phyloP scores from a whole-genome alignment of 2,329 filamentous ascomycete species.

The Botryotinia convoluta region DNA sequence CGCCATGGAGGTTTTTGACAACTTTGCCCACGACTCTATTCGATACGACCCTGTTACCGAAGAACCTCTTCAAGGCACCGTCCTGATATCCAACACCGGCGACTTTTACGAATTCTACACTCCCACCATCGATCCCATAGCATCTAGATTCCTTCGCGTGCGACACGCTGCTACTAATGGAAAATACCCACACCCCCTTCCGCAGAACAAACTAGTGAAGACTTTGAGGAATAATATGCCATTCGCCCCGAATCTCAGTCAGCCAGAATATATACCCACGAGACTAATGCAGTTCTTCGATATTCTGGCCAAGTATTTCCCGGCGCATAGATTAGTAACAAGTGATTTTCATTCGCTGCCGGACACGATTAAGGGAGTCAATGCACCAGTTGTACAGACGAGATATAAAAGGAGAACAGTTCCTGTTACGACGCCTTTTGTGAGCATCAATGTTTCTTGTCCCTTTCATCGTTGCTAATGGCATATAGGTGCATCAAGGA shows the following conservation, averaged over 20 bases:
- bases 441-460: slow-evolving; percentile 46
- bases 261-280: slow-evolving; percentile 91
- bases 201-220: slow-evolving; percentile 54
- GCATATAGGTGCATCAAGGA: slow-evolving; percentile 80
- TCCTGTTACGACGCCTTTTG: slow-evolving; percentile 84
- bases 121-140: slow-evolving; percentile 75
- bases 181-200: slow-evolving; percentile 59
- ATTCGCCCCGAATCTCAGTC: slow-evolving; percentile 71
- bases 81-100: slow-evolving; percentile 78
- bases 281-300: slow-evolving; percentile 96
- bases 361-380: slow-evolving; percentile 77
- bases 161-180: slow-evolving; percentile 71
- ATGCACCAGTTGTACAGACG: slow-evolving; percentile 95
- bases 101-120: slow-evolving; percentile 96
- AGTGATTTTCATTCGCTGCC: slow-evolving; percentile 89
- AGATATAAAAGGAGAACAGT: slow-evolving; percentile 84
- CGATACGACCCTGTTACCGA: slow-evolving; percentile 84
- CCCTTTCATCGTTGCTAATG: slow-evolving; percentile 9
- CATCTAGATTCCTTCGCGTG: slow-evolving; percentile 78
- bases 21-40: slow-evolving; percentile 92
- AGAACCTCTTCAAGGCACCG: slow-evolving; percentile 80
- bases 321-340: slow-evolving; percentile 80
- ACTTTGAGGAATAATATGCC: slow-evolving; percentile 63
- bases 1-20: slow-evolving; percentile 97
- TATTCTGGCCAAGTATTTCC: slow-evolving; percentile 83